Evolutionary conservation across 108 stramenopile species (phyloP), one percentile per base, ranked within the genome.

Genomic region (Nitzschia sp.): DNA sequence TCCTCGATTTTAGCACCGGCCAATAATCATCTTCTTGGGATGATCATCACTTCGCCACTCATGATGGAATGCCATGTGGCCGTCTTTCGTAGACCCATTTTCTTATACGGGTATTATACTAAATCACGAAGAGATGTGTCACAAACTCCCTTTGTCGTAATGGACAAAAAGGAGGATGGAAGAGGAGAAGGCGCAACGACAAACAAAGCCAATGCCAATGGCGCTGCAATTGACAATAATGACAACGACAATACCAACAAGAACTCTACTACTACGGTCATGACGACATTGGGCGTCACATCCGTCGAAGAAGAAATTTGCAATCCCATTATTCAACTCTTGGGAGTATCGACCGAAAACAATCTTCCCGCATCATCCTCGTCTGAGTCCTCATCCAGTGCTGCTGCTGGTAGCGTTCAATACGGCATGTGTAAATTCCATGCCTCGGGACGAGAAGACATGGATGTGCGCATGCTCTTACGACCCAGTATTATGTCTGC

Each of bases 401-500:
- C 44, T 19, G 45, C 16, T 9, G 29, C 13, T 33, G 13, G 15
- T 6, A 60, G 50, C 33, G 62, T 85, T 22, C 73, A 85, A 38
- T 93, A 78, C 58, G 91, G 91, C 9, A 80, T 81, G 84, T 71
- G 69, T 47, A 92, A 92, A 60, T 92, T 96, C 56, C 95, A 96
- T 80, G 91, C 86, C 1, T 88, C 85, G 28, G 95, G 95, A 30
- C 68, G 95, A 45, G 95, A 96, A 64, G 95, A 96, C 63, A 85
- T 93, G 79, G 91, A 96, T 68, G 95, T 96, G 13, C 68, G 91
- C n/a, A 93, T 93, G 90, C 48, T 92, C 15, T 36, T 92, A 8
- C 84, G 86, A 25, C 77, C 75, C 13, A 66, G 62, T 35, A 66
- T 77, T 59, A 6, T 13, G 11, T 71, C 45, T 15, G 53, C 29